A percentile compares a stretch with the other conserved stretches of the same genome.
phyloP scores from a whole-genome alignment of 176 grass and related monocot species.

The Urochloa ruziziensis region DNA sequence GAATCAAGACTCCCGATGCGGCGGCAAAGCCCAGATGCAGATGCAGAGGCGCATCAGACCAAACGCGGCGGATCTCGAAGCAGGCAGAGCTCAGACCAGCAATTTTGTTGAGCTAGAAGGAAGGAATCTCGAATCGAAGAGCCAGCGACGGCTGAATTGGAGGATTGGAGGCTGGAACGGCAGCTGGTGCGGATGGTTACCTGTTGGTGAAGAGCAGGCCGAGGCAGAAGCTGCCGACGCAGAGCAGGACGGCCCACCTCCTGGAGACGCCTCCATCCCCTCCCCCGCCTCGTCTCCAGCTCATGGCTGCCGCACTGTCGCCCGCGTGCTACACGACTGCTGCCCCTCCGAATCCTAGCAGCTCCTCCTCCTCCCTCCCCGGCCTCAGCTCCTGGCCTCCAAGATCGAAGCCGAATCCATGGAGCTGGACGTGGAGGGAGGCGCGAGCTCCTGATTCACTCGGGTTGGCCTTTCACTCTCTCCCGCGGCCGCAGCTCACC shows the following conservation, averaged over 20 bases:
- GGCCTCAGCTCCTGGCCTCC: constrained; percentile 3
- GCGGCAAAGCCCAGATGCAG: not conserved
- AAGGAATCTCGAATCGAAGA: not conserved
- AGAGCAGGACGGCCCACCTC: constrained; percentile 80
- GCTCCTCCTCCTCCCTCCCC: not conserved
- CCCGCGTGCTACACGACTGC: not conserved
- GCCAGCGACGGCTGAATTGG: not conserved
- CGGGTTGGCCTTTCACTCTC: not conserved
- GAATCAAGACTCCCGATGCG: not conserved
- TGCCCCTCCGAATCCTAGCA: not conserved
- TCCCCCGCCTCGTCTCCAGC: constrained; percentile 45
- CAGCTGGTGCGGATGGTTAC: constrained; percentile 25
- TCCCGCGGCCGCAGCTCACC: not conserved
- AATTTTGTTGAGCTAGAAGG: not conserved
- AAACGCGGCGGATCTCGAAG: constrained; percentile 6
- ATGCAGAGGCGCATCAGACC: not conserved
- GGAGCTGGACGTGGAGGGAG: not conserved
- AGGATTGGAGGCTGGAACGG: too few species aligned
- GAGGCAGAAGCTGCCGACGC: constrained; percentile 95
- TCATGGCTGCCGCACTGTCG: constrained; percentile 14
- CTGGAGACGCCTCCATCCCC: constrained; percentile 50
- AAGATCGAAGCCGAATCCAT: constrained; percentile 18
- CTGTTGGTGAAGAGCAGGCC: constrained; percentile 95
- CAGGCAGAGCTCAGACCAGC: not conserved
- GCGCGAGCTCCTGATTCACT: not conserved